Conservation (phyloP, 345 rosid genomes). For the Eucalyptus urophylla region DNA sequence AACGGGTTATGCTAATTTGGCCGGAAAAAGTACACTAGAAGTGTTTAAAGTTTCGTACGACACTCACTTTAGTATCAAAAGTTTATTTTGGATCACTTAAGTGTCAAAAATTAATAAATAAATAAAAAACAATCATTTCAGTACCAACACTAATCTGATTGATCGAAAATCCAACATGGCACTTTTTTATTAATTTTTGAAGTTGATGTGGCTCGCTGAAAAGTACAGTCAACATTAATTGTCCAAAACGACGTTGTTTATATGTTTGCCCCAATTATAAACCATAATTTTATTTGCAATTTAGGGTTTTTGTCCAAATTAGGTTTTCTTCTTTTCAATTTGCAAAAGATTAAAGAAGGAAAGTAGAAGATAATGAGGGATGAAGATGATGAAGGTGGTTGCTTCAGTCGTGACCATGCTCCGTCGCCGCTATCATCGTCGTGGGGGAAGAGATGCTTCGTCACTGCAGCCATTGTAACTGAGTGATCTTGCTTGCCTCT, state of each 20-base stretch:
- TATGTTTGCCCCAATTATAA: not conserved
- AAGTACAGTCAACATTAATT: not conserved
- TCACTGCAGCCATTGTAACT: not conserved
- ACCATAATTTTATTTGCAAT: not conserved
- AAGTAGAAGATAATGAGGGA: not conserved
- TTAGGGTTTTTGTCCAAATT: not conserved
- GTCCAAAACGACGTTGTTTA: not conserved
- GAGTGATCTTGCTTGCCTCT: not conserved
- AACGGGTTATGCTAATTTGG: not conserved
- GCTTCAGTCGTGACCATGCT: not conserved
- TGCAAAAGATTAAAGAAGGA: not conserved
- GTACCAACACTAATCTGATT: fast-evolving
- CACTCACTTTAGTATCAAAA: not conserved
- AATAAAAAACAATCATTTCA: not conserved
- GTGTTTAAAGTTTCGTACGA: not conserved
- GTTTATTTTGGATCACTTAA: too few species aligned
- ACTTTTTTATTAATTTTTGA: not conserved
- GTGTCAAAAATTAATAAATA: too few species aligned
- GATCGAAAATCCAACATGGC: fast-evolving
- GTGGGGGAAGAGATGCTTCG: not conserved
- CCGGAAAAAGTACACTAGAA: not conserved
- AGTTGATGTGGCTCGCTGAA: fast-evolving
- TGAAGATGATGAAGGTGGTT: not conserved
- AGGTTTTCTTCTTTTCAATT: not conserved
- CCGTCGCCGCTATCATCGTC: not conserved